These are phyloP conservation scores for Cutaneotrichosporon sp. DNA, from an alignment of 1,284 basidiomycete genomes.

Conservation along the genomic window DNA sequence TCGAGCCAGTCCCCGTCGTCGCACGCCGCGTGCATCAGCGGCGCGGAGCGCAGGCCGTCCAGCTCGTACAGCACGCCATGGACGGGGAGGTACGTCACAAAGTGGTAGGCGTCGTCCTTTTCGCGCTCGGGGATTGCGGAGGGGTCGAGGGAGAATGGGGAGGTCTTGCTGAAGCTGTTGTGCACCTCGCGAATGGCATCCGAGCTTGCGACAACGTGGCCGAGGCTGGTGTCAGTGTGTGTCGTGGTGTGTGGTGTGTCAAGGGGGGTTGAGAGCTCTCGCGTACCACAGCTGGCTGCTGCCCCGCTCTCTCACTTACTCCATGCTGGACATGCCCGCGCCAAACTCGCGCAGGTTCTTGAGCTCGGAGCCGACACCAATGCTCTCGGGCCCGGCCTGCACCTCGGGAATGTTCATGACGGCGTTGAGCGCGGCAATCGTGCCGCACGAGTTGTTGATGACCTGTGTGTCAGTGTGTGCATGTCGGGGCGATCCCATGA, in stretches of 20 bases:
- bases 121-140: constrained; percentile 59
- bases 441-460: constrained; percentile 91
- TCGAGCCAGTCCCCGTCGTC: constrained; percentile 72
- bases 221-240: constrained; percentile 56
- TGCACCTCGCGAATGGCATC: constrained; percentile 19
- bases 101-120: constrained; percentile 90
- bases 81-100: constrained; percentile 83
- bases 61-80: constrained; percentile 84
- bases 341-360: constrained; percentile 75
- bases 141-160: constrained; percentile 78
- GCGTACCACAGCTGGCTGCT: too few species aligned
- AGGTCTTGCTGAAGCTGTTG: constrained; percentile 63
- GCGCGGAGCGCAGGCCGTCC: constrained; percentile 76
- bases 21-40: constrained; percentile 71
- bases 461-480: constrained; percentile 55
- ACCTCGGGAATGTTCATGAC: constrained; percentile 69
- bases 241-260: too few species aligned
- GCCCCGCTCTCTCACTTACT: too few species aligned
- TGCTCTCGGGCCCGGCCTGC: constrained; percentile 4
- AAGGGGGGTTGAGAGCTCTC: too few species aligned
- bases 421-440: constrained; percentile 87
- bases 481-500: too few species aligned
- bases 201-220: constrained; percentile 15
- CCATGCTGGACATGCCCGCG: constrained; percentile 75
- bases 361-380: constrained; percentile 59